Conservation (phyloP, 176 grass and related monocot genomes). For the Paspalum notatum region DNA sequence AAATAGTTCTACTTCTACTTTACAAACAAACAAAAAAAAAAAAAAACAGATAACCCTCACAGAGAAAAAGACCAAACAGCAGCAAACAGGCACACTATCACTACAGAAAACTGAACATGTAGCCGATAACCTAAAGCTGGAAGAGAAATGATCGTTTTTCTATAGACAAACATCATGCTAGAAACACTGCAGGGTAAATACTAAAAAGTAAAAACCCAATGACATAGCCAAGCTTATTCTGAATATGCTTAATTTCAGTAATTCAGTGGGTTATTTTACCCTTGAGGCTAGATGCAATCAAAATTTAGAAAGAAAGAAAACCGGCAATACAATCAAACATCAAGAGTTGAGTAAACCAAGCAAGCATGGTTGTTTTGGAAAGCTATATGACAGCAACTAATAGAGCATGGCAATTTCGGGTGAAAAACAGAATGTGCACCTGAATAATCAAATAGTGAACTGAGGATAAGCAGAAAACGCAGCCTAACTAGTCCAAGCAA, state of each 20-base stretch:
- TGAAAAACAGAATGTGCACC: not conserved
- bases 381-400: slow-evolving; percentile 15
- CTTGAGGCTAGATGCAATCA: not conserved
- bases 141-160: not conserved
- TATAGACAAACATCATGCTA: not conserved
- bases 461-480: not conserved
- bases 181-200: not conserved
- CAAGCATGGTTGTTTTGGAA: not conserved
- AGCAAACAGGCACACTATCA: not conserved
- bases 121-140: not conserved
- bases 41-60: not conserved
- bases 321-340: not conserved
- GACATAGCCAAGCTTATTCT: not conserved
- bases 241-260: not conserved
- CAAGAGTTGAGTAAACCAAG: not conserved
- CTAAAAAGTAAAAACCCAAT: not conserved
- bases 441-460: slow-evolving; percentile 24
- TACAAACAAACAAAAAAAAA: not conserved
- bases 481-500: slow-evolving; percentile 31
- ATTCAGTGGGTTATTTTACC: not conserved
- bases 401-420: not conserved
- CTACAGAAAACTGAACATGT: not conserved
- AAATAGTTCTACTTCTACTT: not conserved
- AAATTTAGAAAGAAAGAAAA: not conserved
- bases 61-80: not conserved